Base-by-base conservation (phyloP, 805 yeast species). In the Zygotorulaspora danielsina region DNA sequence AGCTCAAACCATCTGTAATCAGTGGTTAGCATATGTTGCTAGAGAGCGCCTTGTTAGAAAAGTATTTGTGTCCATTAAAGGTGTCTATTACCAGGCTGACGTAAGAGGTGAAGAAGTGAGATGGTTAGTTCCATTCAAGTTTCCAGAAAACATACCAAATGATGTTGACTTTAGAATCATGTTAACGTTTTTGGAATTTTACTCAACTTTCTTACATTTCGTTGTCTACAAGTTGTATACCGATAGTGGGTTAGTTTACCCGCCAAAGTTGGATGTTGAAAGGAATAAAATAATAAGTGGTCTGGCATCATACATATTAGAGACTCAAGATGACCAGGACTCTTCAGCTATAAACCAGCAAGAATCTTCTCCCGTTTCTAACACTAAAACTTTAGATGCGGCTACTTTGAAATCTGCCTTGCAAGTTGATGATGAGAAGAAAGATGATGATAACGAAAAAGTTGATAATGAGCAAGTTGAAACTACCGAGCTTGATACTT, bases 111-210 rank as follows among this genome's bases (percentile, higher is more conserved):
- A 88, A 64, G 95, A 86, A 50, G 74, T 93, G 32, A 77, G 90
- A 66, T 93, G 98, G 98, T 77, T 93, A 44, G 95, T 87, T 33
- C 98, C 98, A 17, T 93, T 82, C 75, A 93, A 88, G 65, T 93
- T 89, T 71, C 96, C 98, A 13, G 95, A 90, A 64, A 84, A 84
- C 64, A 83, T 93, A 51, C 97, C 98, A 33, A 67, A 82, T 32
- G 97, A 93, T 64, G 80, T 93, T 44, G 98, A 93, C 67, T 90
- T 93, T 72, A 77, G 93, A 65, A 87, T 93, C 70, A 93, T 93
- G 98, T 72, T 87, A 57, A 90, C 97, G 1, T 93, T 93, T 67
- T 75, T 93, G 59, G 98, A 93, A 67, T 89, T 93, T 66, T 93
- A 93, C 69, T 81, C 96, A 13, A 90, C 97, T 18, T 68, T 93